Conservation (phyloP, 208 protist genomes). For the Leptomonas pyrrhocoris region DNA sequence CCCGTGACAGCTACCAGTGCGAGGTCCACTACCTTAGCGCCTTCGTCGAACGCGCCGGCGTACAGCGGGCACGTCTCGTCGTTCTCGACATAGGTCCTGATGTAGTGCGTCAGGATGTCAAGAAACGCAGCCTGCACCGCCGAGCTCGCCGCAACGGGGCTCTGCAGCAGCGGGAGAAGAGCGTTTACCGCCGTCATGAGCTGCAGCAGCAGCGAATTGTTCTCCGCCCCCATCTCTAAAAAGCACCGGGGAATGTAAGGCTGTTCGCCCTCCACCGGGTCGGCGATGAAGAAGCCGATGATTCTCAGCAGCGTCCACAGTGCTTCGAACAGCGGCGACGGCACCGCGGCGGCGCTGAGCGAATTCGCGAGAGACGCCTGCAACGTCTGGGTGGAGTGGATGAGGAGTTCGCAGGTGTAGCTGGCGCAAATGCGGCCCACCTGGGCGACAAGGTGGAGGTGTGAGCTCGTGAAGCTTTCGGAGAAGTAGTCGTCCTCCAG, state of each 20-base stretch:
- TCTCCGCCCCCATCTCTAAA: constrained; percentile 19
- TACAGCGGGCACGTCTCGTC: constrained; percentile 36
- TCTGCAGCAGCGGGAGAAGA: constrained; percentile 34
- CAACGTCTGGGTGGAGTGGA: constrained; percentile 4
- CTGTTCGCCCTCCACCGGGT: constrained; percentile 71
- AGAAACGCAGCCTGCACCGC: constrained; percentile 65
- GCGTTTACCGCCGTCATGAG: constrained; percentile 30
- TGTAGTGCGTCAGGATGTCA: constrained; percentile 54
- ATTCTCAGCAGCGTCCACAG: constrained; percentile 72
- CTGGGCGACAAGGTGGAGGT: constrained; percentile 68
- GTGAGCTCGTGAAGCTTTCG: constrained; percentile 69
- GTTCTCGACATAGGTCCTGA: constrained; percentile 60
- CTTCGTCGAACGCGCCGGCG: constrained; percentile 38
- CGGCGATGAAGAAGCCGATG: constrained; percentile 62
- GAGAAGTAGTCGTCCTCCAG: constrained; percentile 58
- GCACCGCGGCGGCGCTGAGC: not conserved
- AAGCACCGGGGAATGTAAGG: constrained; percentile 80
- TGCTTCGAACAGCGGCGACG: constrained; percentile 39
- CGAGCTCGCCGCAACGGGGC: constrained; percentile 41
- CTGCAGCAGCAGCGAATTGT: constrained; percentile 28
- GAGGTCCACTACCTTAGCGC: constrained; percentile 43
- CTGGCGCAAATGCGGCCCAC: constrained; percentile 52
- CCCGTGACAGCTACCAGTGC: constrained; percentile 40
- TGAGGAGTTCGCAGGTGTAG: constrained; percentile 31
- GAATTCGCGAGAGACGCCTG: constrained; percentile 1